phyloP scores from a whole-genome alignment of 2,329 filamentous ascomycete genomes.

The Neoarthrinium moseri region DNA sequence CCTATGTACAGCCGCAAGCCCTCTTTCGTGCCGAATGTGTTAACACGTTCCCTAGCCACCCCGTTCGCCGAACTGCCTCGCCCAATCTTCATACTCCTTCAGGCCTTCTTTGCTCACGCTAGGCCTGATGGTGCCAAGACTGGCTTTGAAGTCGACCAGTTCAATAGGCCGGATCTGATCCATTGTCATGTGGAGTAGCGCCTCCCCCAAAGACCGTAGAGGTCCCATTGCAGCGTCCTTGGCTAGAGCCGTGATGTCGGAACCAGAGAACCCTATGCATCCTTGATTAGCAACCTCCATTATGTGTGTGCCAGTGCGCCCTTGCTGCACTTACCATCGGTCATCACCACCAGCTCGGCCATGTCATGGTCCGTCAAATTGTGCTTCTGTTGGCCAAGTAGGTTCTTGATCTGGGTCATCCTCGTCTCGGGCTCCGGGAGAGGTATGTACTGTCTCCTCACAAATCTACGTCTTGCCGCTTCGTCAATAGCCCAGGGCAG shows the following conservation, averaged over 20 bases:
- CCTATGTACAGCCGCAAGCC: too few species aligned
- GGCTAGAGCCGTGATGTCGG: constrained; percentile 92
- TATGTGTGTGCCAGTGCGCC: neutral
- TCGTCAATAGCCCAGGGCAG: constrained; percentile 98
- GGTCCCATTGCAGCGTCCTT: constrained; percentile 99
- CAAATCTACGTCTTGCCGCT: constrained; percentile 85
- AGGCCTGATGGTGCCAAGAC: constrained; percentile 80
- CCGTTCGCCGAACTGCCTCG: constrained; percentile 85
- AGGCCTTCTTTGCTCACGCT: constrained; percentile 85
- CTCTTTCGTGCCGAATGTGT: too few species aligned
- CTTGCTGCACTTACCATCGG: constrained; percentile 64
- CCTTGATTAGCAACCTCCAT: neutral
- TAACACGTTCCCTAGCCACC: too few species aligned
- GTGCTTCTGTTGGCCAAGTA: constrained; percentile 88
- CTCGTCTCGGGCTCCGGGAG: constrained; percentile 83
- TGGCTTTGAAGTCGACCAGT: constrained; percentile 79
- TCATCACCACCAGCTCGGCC: constrained; percentile 69
- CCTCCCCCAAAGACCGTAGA: constrained; percentile 84
- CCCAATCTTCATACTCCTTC: constrained; percentile 92
- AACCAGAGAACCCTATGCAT: constrained; percentile 92
- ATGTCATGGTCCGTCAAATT: constrained; percentile 72
- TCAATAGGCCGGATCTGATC: constrained; percentile 89
- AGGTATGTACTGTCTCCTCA: constrained; percentile 92
- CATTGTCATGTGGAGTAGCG: constrained; percentile 85
- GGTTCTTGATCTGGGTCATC: constrained; percentile 71